Evolutionary conservation across 1,284 basidiomycete genomes (phyloP), one percentile per base, ranked within the genome.

Genomic region (Ceratobasidium sp.): DNA sequence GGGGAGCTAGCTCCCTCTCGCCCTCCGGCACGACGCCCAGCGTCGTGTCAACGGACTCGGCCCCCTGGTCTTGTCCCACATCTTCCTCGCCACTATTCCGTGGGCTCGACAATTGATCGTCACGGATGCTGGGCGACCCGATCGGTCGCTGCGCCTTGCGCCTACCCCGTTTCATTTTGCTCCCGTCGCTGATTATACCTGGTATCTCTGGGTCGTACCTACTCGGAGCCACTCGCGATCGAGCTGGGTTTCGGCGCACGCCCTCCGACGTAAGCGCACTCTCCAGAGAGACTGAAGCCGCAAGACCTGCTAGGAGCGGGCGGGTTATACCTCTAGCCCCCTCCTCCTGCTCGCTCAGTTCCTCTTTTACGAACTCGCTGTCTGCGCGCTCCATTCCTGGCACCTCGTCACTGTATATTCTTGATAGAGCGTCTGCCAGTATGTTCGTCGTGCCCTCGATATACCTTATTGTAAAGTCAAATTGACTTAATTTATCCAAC

Each of bases 401-500:
- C 17, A 24, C 44, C n/a, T 63, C 60, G 9, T 41, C 24, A 19
- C 60, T 63, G 41, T 63, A 63, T 45, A 63, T 63, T 11, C 60
- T 19, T 14, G 24, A 63, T n/a, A 63, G 24, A 1, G 60, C 60
- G 29, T 63, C 60, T n/a, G 41, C 60, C 2, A 63, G 19, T 47
- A 63, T 27, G 29, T 63, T 63, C 5, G 27, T 19, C 33, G 59
- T 47, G 9, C 45, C 50, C 19, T 51, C 50, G 15, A 85, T 79
- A 66, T 84, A 82, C 11, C 78, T 53, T 1, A 85, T 79, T 2
- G 64, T 59, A 75, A 82, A 84, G 31, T 83, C 77, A 62, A 83
- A 85, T 33, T 81, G 81, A 47, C 73, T 78, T 14, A 83, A 54
- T 8, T 75, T 72, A 44, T 83, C 82, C n/a, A 85, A 7, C 86